Evolutionary conservation across 306 rosid species (phyloP), one percentile per base, ranked within the genome.

Genomic region (Cercis canadensis): DNA sequence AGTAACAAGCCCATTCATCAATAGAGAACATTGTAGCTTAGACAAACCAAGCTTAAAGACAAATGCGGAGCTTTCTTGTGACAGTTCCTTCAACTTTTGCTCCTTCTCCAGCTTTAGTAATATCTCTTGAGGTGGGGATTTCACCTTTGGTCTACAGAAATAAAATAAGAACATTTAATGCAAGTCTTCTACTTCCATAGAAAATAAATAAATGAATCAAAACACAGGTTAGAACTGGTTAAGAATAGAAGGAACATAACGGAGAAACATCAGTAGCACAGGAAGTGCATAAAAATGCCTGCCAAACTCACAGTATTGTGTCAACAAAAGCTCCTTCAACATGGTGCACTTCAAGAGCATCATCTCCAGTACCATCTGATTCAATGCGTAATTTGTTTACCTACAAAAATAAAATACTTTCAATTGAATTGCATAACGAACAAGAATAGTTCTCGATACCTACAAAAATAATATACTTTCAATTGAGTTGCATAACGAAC

Each of bases 321-420:
- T 94, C 99, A 16, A 91, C 96, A 83, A 91, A 94, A 67, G 97
- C 99, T 75, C 90, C 89, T 82, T 94, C 99, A 67, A 91, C 92
- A 65, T 89, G 87, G 81, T 87, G 86, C 78, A 52, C 75, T 65
- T 94, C 99, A 57, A 85, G 86, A 64, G 84, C 81, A 70, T 86
- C 98, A 16, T 88, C 90, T 13, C 41, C 78, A 31, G 65, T 50
- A 74, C 76, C 86, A 75, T 84, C 95, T 50, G 96, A 82, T 67
- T 93, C 98, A 34, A 63, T 50, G 78, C 83, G 84, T 82, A 91
- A 66, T 69, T 79, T 94, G 82, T 94, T 89, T 68, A 94, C 85
- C 99, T 94, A 81, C 29, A 24, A 24, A 69, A 73, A 65, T 11
- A 67, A 47, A 72, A 24, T 61, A n/a, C 33, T 49, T 67, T 50